A percentile compares a stretch with the other conserved stretches of the same genome.
These are phyloP conservation scores for Cutaneotrichosporon cutaneum DNA, from an alignment of 1,284 basidiomycete species.

Conservation along the genomic window DNA sequence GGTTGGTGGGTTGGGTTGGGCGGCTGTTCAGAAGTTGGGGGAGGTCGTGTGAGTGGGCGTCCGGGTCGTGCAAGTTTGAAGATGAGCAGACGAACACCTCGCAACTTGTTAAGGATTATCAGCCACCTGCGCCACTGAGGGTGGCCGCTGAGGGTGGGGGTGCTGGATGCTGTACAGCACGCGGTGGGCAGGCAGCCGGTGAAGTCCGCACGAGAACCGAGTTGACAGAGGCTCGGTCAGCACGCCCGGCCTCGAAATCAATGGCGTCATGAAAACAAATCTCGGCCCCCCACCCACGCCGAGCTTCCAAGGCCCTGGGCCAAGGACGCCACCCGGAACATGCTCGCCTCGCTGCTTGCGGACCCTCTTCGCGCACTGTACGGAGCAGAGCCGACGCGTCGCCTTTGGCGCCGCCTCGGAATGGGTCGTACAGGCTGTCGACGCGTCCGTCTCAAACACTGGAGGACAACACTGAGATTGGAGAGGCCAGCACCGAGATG, in stretches of 20 bases:
- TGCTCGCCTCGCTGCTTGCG: not conserved
- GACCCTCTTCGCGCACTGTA: not conserved
- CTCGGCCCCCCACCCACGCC: not conserved
- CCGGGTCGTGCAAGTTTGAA: not conserved
- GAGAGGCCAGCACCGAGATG: not conserved
- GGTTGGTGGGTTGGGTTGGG: not conserved
- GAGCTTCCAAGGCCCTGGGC: not conserved
- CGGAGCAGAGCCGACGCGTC: not conserved
- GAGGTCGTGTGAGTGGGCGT: not conserved
- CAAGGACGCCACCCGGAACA: not conserved
- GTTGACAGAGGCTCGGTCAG: not conserved
- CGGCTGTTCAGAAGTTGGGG: not conserved
- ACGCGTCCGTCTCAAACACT: not conserved
- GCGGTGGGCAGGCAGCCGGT: not conserved
- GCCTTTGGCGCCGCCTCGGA: not conserved
- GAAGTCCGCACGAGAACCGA: not conserved
- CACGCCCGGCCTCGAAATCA: not conserved
- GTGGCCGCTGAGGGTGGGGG: too few relatives aligned
- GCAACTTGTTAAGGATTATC: not conserved
- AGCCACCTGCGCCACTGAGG: not conserved
- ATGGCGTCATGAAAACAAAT: not conserved
- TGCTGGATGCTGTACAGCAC: too few relatives aligned
- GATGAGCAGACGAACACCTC: not conserved
- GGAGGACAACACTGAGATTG: too few relatives aligned
- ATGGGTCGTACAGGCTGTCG: not conserved